phyloP scores from a whole-genome alignment of 164 flowering plant species.

The Brasenia schreberi region DNA sequence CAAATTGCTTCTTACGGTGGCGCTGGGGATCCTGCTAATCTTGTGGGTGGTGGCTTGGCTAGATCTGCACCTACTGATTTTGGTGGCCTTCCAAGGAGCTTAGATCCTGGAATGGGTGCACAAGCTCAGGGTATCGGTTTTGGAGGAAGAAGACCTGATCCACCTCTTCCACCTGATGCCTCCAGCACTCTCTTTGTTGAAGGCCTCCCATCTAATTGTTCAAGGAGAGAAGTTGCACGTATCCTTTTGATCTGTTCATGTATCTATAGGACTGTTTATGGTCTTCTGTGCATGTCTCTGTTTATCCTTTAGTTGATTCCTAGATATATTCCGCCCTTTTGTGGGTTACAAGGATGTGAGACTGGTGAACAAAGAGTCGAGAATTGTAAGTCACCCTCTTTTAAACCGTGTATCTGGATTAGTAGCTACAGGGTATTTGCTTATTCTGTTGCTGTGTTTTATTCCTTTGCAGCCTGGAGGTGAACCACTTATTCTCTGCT shows the following conservation, averaged over 20 bases:
- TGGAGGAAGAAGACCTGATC: conserved; percentile 40
- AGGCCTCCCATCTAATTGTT: conserved; percentile 75
- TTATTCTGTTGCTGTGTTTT: conserved; percentile 1
- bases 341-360: conserved; percentile 93
- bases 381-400: conserved; percentile 44
- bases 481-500: conserved; percentile 73
- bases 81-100: conserved; percentile 37
- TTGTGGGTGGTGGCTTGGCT: conserved; percentile 37
- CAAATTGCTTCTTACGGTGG: conserved; percentile 30
- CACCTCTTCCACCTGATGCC: conserved; percentile 69
- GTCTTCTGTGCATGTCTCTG: not conserved
- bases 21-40: conserved; percentile 1
- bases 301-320: conserved; percentile 26
- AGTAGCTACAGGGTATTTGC: no score
- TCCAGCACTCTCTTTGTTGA: conserved; percentile 74
- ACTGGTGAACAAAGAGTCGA: conserved; percentile 77
- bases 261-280: not conserved
- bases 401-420: not conserved
- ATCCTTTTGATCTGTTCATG: conserved; percentile 35
- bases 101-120: conserved; percentile 28
- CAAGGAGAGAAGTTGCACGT: conserved; percentile 84
- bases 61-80: conserved; percentile 36
- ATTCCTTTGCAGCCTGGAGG: conserved; percentile 56
- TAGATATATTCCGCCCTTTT: conserved; percentile 97
- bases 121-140: conserved; percentile 27